Percentiles rank a stretch among this genome's conserved stretches.
Conservation (phyloP, 371 early-diverging fungal species). For the Vairimorpha necatrix region DNA sequence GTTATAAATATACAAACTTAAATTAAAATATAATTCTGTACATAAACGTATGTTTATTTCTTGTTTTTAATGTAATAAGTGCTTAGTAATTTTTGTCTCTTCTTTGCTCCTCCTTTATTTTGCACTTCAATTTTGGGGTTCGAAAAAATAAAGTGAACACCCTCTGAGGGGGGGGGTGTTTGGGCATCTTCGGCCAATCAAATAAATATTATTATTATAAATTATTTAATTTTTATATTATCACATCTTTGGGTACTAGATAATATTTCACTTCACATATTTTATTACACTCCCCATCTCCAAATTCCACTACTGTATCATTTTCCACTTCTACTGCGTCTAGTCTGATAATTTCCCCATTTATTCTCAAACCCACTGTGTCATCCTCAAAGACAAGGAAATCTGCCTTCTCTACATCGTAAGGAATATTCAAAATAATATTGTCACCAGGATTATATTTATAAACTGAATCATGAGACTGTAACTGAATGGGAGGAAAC, state of each 20-base stretch:
- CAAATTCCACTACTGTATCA: conserved; percentile 10
- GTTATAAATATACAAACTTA: too few species aligned
- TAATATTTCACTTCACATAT: background rate
- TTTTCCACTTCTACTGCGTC: background rate
- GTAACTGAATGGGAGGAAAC: conserved; percentile 2
- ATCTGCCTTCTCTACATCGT: background rate
- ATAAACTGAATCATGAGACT: background rate
- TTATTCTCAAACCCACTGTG: conserved; percentile 19
- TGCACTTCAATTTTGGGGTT: too few species aligned
- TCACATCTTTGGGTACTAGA: background rate
- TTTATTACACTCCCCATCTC: background rate
- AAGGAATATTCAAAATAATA: conserved; percentile 19
- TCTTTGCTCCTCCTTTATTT: too few species aligned
- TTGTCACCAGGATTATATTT: conserved; percentile 3
- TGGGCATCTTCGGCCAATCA: too few species aligned
- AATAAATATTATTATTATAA: too few species aligned
- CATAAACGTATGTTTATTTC: too few species aligned
- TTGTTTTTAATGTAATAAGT: too few species aligned
- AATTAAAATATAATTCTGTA: too few species aligned
- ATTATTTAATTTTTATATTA: too few species aligned
- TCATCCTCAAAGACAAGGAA: conserved; percentile 33
- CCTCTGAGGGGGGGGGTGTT: too few species aligned
- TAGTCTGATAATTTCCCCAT: background rate
- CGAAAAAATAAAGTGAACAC: too few species aligned
- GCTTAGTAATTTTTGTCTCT: too few species aligned